Base-by-base conservation (phyloP, 192 early-diverging fungal genomes). In the Thoreauomyces humboldtii region DNA sequence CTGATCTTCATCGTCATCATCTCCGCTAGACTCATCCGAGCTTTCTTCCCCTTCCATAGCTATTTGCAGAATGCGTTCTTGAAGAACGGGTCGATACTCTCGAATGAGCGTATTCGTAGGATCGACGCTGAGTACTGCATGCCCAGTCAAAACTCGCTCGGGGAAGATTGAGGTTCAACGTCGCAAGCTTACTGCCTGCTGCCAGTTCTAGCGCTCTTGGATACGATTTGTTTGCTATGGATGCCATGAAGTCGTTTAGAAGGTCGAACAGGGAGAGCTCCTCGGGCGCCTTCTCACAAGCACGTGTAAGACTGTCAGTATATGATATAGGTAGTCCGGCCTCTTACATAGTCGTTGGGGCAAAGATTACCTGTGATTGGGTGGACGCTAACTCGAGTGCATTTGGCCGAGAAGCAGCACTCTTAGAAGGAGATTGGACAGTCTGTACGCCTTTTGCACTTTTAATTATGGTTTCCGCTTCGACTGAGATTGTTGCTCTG, bases 81-180 rank as follows among this genome's bases (percentile, higher is more conserved):
- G 19, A 24, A 66, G 28, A 12, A 66, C 54, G 11, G 52, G 64
- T 44, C 44, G 54, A 21, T 47, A 66, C 41, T 43, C 41, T 21
- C 52, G 52, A 22, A 66, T 59, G 6, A 58, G 38, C 27, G 52
- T 37, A 45, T 66, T 66, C 9, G 37, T 46, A n/a, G 64, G 64
- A 9, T 66, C 64, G 1, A 58, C 28, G 21, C 15, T 22, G 2
- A 53, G 31, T 9, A 64, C 62, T 64, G 24, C 15, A 19, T 36
- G n/a, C n/a, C n/a, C n/a, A n/a, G n/a, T n/a, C n/a, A n/a, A n/a
- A n/a, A n/a, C n/a, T n/a, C n/a, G n/a, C n/a, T n/a, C n/a, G n/a
- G n/a, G n/a, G n/a, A n/a, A n/a, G n/a, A n/a, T n/a, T n/a, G n/a
- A n/a, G n/a, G n/a, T n/a, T n/a, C n/a, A n/a, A n/a, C n/a, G n/a